Percentiles rank a stretch among this genome's conserved stretches.
phyloP scores from a whole-genome alignment of 2,329 filamentous ascomycete species.

The Corynespora cassiicola region DNA sequence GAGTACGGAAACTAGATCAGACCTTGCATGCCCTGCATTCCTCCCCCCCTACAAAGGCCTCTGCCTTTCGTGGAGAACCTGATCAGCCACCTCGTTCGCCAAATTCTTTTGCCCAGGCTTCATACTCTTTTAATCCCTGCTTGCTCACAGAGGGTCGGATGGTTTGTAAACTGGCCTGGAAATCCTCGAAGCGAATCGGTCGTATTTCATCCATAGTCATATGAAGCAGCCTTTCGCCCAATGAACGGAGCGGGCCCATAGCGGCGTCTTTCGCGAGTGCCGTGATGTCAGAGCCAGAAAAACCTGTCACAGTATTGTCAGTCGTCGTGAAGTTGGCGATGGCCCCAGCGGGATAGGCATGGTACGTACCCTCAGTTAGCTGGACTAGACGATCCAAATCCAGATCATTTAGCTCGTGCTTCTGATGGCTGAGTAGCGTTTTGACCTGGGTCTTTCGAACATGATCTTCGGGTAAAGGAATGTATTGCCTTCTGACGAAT shows the following conservation, averaged over 20 bases:
- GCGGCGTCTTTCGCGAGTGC: conserved; percentile 96
- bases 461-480: conserved; percentile 85
- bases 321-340: too few species aligned
- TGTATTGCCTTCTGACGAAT: conserved; percentile 94
- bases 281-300: conserved; percentile 96
- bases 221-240: conserved; percentile 86
- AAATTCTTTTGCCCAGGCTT: conserved; percentile 93
- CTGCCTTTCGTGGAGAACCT: too few species aligned
- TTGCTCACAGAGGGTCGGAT: conserved; percentile 91
- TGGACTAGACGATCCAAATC: conserved; percentile 79
- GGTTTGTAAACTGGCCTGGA: conserved; percentile 79
- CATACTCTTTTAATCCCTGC: conserved; percentile 84
- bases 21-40: too few species aligned
- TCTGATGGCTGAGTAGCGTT: conserved; percentile 84
- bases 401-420: conserved; percentile 74
- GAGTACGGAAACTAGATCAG: too few species aligned
- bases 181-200: conserved; percentile 82
- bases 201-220: conserved; percentile 96
- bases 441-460: conserved; percentile 81
- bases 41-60: too few species aligned
- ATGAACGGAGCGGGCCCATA: conserved; percentile 90
- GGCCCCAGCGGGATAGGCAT: conserved; percentile 2
- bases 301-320: conserved; percentile 66
- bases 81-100: conserved; percentile 82
- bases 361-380: conserved; percentile 77